These are phyloP conservation scores for Alternaria consortialis DNA, from an alignment of 2,329 filamentous ascomycete genomes.

Conservation along the genomic window DNA sequence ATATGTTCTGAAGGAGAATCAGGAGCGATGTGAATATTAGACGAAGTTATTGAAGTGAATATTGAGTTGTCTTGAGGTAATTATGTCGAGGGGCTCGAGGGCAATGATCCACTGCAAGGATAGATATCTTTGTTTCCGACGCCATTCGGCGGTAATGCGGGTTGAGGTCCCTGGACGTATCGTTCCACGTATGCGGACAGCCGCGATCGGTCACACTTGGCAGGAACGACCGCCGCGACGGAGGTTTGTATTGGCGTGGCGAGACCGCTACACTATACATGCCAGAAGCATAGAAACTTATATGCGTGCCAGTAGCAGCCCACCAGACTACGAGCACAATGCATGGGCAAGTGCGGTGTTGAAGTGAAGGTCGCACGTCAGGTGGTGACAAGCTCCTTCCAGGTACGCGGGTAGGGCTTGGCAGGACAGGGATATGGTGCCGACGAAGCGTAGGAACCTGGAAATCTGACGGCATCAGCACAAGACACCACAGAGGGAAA, in stretches of 20 bases:
- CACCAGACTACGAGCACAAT: background rate
- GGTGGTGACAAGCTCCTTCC: slow-evolving; percentile 15
- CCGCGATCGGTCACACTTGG: background rate
- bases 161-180: background rate
- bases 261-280: background rate
- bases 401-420: slow-evolving; percentile 15
- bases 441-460: slow-evolving; percentile 22
- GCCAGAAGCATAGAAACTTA: background rate
- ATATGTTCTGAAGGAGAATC: background rate
- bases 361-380: background rate
- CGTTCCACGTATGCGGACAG: slow-evolving; percentile 3
- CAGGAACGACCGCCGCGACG: background rate
- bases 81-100: background rate
- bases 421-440: slow-evolving; percentile 16
- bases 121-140: background rate
- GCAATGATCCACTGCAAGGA: background rate
- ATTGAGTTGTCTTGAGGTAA: background rate
- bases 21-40: background rate
- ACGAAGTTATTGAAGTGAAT: background rate
- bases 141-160: slow-evolving; percentile 2
- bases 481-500: slow-evolving; percentile 7
- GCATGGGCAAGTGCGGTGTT: background rate
- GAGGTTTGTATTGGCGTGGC: background rate
- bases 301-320: too few relatives aligned
- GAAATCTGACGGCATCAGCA: slow-evolving; percentile 29